Conservation (phyloP, 345 rosid species). For the Eucalyptus cloeziana region DNA sequence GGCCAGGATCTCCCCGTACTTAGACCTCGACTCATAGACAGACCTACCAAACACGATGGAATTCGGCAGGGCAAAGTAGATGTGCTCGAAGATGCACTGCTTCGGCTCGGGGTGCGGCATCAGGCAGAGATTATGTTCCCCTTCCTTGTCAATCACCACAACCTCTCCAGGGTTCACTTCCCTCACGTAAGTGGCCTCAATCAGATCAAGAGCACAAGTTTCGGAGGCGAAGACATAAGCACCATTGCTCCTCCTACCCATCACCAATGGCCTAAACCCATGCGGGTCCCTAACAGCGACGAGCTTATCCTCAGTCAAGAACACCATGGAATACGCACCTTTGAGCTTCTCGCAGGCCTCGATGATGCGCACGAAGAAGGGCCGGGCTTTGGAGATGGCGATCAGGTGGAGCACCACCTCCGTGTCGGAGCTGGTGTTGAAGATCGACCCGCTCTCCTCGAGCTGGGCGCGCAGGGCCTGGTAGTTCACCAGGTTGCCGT, state of each 20-base stretch:
- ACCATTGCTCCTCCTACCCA: constrained; percentile 95
- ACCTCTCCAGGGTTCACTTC: constrained; percentile 95
- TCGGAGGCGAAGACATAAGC: constrained; percentile 90
- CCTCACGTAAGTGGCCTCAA: constrained; percentile 88
- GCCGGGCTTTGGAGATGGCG: constrained; percentile 82
- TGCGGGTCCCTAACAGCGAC: constrained; percentile 87
- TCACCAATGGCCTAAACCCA: constrained; percentile 90
- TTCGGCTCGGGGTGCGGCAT: constrained; percentile 61
- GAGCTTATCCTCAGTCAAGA: constrained; percentile 82
- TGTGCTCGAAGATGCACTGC: constrained; percentile 92
- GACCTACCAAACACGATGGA: constrained; percentile 83
- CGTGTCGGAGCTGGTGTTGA: constrained; percentile 90
- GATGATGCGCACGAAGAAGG: constrained; percentile 79
- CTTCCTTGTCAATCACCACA: constrained; percentile 76
- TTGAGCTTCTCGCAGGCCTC: constrained; percentile 84
- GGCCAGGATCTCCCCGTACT: constrained; percentile 79
- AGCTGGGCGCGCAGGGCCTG: constrained; percentile 45
- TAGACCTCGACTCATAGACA: constrained; percentile 65
- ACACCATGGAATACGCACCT: constrained; percentile 97
- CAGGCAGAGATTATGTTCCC: constrained; percentile 70
- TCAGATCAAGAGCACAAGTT: constrained; percentile 96
- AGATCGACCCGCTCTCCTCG: constrained; percentile 86
- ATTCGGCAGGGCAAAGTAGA: constrained; percentile 80
- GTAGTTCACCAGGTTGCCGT: constrained; percentile 89
- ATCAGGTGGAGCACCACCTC: constrained; percentile 96